These are phyloP conservation scores for Colletotrichum lupini DNA, from an alignment of 2,329 filamentous ascomycete genomes.

Conservation along the genomic window DNA sequence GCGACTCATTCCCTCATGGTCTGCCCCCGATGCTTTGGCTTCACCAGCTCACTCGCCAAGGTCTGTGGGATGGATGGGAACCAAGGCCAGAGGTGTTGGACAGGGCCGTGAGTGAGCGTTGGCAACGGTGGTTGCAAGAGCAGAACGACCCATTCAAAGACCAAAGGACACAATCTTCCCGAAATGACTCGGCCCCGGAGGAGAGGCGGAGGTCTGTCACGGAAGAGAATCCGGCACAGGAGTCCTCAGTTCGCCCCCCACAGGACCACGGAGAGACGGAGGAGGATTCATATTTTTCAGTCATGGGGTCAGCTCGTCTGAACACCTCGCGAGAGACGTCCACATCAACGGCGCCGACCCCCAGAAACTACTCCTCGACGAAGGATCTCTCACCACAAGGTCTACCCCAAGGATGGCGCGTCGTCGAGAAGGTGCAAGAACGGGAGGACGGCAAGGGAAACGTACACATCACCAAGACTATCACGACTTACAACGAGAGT, in stretches of 20 bases:
- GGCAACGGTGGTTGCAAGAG: conserved; percentile 33
- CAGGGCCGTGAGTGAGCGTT: conserved; percentile 31
- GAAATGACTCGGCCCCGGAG: neutral
- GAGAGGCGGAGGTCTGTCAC: neutral
- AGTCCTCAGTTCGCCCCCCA: neutral
- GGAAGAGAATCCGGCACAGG: neutral
- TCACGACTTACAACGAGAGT: conserved; percentile 34
- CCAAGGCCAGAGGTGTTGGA: conserved; percentile 31
- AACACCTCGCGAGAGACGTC: conserved; percentile 18
- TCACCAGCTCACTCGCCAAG: conserved; percentile 36
- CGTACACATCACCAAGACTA: conserved; percentile 28
- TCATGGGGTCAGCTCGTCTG: conserved; percentile 25
- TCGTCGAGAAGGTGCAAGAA: conserved; percentile 31
- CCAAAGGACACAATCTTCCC: neutral
- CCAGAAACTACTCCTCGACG: conserved; percentile 12
- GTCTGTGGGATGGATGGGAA: conserved; percentile 37
- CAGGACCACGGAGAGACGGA: conserved; percentile 24
- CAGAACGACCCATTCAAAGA: conserved; percentile 33
- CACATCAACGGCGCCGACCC: neutral
- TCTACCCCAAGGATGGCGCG: conserved; percentile 29
- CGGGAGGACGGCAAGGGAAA: conserved; percentile 34
- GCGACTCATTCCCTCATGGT: conserved; percentile 51
- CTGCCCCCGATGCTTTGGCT: conserved; percentile 57
- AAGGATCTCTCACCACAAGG: conserved; percentile 18
- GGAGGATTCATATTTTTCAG: conserved; percentile 29